Evolutionary conservation across 2,329 filamentous ascomycete genomes (phyloP).

Genomic region (Colletotrichum melonis): DNA sequence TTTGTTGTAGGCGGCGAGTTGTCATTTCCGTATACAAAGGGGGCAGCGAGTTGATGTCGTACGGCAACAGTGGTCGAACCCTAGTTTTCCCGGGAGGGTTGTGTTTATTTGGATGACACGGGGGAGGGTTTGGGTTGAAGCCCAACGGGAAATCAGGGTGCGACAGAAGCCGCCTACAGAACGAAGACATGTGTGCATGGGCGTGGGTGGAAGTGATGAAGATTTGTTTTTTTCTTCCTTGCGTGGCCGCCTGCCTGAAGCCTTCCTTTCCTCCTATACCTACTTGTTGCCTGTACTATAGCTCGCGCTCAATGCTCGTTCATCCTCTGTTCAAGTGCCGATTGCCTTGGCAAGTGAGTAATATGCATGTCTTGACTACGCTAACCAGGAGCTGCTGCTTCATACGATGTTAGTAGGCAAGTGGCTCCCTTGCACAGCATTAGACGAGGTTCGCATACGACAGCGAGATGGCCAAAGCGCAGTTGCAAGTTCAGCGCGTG

Average conservation of each 20-base stretch:
- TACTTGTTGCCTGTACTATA: conserved; percentile 37
- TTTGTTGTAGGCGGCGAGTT: conserved; percentile 27
- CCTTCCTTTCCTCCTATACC: conserved; percentile 34
- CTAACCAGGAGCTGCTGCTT: not conserved
- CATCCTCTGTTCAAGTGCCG: conserved; percentile 37
- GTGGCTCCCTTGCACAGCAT: not conserved
- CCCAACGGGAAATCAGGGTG: not conserved
- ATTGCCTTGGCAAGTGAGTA: not conserved
- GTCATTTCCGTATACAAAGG: conserved; percentile 22
- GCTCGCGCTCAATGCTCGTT: conserved; percentile 35
- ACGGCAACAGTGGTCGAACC: conserved; percentile 1
- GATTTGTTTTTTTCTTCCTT: conserved; percentile 28
- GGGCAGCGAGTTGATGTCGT: conserved; percentile 7
- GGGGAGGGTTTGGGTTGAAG: not conserved
- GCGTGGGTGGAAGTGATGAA: conserved; percentile 23
- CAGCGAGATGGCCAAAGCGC: not conserved
- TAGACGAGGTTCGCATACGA: not conserved
- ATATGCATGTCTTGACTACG: not conserved
- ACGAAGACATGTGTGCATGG: conserved; percentile 32
- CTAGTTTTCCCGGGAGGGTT: conserved; percentile 9
- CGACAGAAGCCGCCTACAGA: conserved; percentile 15
- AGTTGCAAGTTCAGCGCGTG: not conserved
- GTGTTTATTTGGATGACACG: conserved; percentile 9
- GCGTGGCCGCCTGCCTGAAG: conserved; percentile 35
- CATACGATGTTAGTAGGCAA: too few relatives aligned